These are phyloP conservation scores for Blastocladiella emersonii DNA, from an alignment of 371 early-diverging fungal species.

Conservation along the genomic window DNA sequence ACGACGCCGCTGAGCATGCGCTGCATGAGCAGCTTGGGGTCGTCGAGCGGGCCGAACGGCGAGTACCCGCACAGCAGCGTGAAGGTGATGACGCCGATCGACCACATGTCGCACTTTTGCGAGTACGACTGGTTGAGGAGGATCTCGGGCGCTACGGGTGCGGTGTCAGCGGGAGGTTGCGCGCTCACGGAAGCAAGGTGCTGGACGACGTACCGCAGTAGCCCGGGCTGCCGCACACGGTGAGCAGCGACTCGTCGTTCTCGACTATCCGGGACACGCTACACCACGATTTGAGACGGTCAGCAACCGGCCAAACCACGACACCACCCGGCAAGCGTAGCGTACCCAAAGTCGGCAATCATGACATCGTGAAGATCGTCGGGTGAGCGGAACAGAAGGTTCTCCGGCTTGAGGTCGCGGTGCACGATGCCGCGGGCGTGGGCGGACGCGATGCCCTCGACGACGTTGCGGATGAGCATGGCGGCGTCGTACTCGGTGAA, in stretches of 20 bases:
- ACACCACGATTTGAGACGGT: too few species aligned
- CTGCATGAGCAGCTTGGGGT: neutral
- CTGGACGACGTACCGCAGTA: too few species aligned
- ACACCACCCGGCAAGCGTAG: too few species aligned
- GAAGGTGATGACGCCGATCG: constrained; percentile 11
- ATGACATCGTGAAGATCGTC: constrained; percentile 54
- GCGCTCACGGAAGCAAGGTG: neutral
- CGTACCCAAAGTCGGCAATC: constrained; percentile 71
- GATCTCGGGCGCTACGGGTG: constrained; percentile 22
- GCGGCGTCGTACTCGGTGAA: constrained; percentile 78
- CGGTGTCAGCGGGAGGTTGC: neutral
- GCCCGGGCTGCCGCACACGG: constrained; percentile 23
- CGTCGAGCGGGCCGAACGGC: constrained; percentile 3
- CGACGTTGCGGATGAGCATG: constrained; percentile 52
- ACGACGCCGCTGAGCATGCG: constrained; percentile 8
- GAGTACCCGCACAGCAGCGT: constrained; percentile 8
- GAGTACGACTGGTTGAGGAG: constrained; percentile 11
- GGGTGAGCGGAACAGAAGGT: constrained; percentile 59
- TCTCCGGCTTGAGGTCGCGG: too few species aligned
- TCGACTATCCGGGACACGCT: neutral
- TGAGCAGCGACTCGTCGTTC: constrained; percentile 11
- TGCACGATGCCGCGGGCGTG: too few species aligned
- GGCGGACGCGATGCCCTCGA: constrained; percentile 13
- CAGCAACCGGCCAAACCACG: too few species aligned
- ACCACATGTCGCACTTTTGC: constrained; percentile 4